These are phyloP conservation scores for Citrus australasica DNA, from an alignment of 345 rosid genomes.

Conservation along the genomic window DNA sequence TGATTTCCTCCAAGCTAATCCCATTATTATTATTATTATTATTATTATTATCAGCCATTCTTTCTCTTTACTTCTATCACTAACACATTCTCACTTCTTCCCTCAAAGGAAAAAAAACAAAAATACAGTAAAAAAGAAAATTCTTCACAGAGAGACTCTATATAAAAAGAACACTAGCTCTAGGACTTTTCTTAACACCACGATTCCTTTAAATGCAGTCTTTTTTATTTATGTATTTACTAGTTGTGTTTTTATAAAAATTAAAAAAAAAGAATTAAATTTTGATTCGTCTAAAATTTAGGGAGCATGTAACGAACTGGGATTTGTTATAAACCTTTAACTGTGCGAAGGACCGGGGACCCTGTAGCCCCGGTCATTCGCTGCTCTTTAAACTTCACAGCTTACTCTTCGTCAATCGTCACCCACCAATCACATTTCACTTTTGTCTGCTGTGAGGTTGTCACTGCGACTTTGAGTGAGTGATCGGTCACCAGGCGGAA, in stretches of 20 bases:
- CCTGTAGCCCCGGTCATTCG: conserved; percentile 12
- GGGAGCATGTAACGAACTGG: not conserved
- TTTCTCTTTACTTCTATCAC: not conserved
- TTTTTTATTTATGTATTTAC: not conserved
- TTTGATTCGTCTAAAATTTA: not conserved
- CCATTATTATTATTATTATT: not conserved
- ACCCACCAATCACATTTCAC: not conserved
- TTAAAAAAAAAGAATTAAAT: not conserved
- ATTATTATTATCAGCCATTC: conserved; percentile 25
- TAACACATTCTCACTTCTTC: not conserved
- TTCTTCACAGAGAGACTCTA: not conserved
- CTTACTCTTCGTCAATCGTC: not conserved
- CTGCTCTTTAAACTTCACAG: not conserved
- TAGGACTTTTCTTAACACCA: not conserved
- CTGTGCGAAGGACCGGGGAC: conserved; percentile 11
- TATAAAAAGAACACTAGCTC: not conserved
- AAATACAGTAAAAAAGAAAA: too few species aligned
- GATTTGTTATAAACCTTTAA: not conserved
- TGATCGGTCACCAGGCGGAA: too few species aligned
- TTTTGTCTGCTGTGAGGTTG: too few species aligned
- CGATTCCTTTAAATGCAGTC: not conserved
- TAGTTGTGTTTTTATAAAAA: not conserved
- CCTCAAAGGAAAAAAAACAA: too few species aligned
- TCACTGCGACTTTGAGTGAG: not conserved
- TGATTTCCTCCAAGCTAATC: conserved; percentile 54